A percentile compares a stretch with the other conserved stretches of the same genome.
phyloP scores from a whole-genome alignment of 176 grass and related monocot species.

The Phoenix dactylifera region DNA sequence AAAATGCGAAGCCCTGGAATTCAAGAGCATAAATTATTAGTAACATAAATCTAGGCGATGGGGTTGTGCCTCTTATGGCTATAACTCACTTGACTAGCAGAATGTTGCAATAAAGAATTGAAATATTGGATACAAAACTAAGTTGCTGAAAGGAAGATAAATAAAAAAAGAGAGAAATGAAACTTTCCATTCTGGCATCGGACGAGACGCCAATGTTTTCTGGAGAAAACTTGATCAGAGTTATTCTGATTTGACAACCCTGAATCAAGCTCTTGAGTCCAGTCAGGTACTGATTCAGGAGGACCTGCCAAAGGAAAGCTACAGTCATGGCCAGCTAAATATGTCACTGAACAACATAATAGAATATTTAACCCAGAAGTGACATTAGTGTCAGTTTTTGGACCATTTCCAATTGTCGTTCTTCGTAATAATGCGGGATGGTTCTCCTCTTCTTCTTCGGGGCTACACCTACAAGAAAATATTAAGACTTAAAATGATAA shows the following conservation, averaged over 20 bases:
- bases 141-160: too few relatives aligned
- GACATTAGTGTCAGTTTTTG: background rate
- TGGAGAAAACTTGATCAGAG: conserved; percentile 79
- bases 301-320: conserved; percentile 45
- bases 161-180: too few relatives aligned
- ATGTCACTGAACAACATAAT: conserved; percentile 7
- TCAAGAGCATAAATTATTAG: background rate
- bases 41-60: background rate
- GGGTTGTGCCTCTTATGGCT: too few relatives aligned
- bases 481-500: background rate
- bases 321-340: conserved; percentile 7
- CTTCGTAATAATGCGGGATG: conserved; percentile 52
- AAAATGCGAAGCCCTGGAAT: conserved; percentile 85
- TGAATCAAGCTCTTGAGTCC: conserved; percentile 71
- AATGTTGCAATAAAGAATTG: too few relatives aligned
- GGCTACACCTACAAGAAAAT: conserved; percentile 55
- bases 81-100: too few relatives aligned
- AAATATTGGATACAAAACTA: too few relatives aligned
- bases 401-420: conserved; percentile 98
- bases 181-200: conserved; percentile 94
- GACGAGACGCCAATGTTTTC: conserved; percentile 91
- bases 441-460: conserved; percentile 64
- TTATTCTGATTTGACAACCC: conserved; percentile 50
- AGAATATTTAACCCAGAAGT: background rate
- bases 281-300: conserved; percentile 82